These are phyloP conservation scores for Medicago lupulina DNA, from an alignment of 306 rosid genomes.

Conservation along the genomic window DNA sequence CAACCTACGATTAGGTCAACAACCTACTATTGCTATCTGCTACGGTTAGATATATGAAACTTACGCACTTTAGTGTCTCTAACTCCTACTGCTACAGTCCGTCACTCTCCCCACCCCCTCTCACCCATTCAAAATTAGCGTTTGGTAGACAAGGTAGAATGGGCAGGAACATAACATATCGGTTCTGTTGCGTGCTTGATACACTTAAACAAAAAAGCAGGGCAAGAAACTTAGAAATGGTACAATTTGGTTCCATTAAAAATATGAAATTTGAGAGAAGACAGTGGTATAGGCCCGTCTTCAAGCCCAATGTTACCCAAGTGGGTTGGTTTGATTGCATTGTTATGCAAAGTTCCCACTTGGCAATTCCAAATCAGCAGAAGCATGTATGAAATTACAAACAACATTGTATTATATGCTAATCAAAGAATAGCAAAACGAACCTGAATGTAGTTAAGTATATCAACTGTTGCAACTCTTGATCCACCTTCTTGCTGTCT, in stretches of 20 bases:
- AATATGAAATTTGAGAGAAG: not conserved
- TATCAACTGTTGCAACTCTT: slow-evolving; percentile 66
- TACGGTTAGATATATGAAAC: not conserved
- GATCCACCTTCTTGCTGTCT: slow-evolving; percentile 88
- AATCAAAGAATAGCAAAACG: not conserved
- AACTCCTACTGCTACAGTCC: slow-evolving; percentile 1
- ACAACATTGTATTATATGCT: slow-evolving; percentile 1
- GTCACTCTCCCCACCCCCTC: not conserved
- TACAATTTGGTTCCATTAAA: not conserved
- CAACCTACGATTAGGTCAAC: not conserved
- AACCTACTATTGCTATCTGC: not conserved
- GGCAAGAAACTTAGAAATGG: not conserved
- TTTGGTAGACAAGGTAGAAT: not conserved
- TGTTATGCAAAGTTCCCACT: slow-evolving; percentile 15
- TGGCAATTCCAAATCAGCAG: not conserved
- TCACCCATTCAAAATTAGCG: not conserved
- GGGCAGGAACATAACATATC: not conserved
- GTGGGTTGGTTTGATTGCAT: not conserved
- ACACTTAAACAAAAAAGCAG: not conserved
- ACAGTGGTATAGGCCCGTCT: not conserved
- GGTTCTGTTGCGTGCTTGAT: not conserved
- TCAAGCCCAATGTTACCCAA: not conserved
- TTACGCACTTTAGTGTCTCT: not conserved
- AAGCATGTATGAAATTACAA: slow-evolving; percentile 16
- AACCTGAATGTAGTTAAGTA: slow-evolving; percentile 80